Conservation (phyloP, 805 yeast genomes). For the Metschnikowia picachoensis region DNA sequence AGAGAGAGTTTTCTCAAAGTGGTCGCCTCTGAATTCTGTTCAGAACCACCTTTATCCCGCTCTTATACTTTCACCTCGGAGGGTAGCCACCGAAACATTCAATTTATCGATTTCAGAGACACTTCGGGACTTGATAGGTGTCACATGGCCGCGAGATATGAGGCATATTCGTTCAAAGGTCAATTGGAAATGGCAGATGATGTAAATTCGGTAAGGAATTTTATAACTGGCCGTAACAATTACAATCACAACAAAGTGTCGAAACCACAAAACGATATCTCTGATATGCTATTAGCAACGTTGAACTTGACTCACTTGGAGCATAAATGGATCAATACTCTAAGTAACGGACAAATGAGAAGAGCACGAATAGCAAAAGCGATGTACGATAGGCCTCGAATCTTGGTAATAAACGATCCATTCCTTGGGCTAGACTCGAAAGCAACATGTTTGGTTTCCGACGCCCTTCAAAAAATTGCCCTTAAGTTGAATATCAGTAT, state of each 20-base stretch:
- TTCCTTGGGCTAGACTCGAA: constrained; percentile 84
- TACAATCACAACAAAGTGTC: constrained; percentile 36
- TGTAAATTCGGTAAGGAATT: constrained; percentile 51
- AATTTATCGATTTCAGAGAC: constrained; percentile 34
- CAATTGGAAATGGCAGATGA: constrained; percentile 56
- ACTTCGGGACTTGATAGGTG: constrained; percentile 43
- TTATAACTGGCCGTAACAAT: constrained; percentile 56
- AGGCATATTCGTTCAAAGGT: constrained; percentile 67
- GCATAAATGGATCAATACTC: constrained; percentile 75
- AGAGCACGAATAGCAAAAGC: constrained; percentile 84
- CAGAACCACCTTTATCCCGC: constrained; percentile 52
- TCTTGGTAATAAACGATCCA: constrained; percentile 84
- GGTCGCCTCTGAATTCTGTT: constrained; percentile 51
- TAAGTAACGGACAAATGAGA: constrained; percentile 92
- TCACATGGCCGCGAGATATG: constrained; percentile 87
- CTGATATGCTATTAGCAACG: constrained; percentile 41
- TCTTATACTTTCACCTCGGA: constrained; percentile 47
- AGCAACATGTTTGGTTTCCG: constrained; percentile 59
- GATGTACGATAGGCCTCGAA: constrained; percentile 56
- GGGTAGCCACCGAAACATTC: constrained; percentile 26
- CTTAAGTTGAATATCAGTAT: constrained; percentile 47
- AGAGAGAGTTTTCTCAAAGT: constrained; percentile 54
- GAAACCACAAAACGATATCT: constrained; percentile 30
- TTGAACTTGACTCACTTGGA: constrained; percentile 56
- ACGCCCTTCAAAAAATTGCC: constrained; percentile 38